Evolutionary conservation across 2,329 filamentous ascomycete species (phyloP).

Genomic region (Coniochaeta sp.): DNA sequence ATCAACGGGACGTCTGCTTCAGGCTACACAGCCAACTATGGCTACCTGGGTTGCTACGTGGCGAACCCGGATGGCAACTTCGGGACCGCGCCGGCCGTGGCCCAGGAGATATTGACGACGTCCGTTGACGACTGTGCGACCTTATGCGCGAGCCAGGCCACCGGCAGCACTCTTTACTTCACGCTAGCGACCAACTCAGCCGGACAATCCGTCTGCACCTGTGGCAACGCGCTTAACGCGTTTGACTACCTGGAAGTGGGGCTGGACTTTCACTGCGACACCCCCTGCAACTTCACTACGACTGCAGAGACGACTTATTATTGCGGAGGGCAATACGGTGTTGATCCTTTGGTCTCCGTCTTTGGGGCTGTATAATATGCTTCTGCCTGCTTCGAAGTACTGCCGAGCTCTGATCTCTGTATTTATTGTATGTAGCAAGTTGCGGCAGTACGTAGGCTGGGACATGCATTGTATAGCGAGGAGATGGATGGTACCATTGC

Average conservation of each 20-base stretch:
- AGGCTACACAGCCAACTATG: conserved; percentile 2
- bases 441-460: neutral
- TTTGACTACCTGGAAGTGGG: neutral
- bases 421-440: neutral
- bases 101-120: conserved; percentile 6
- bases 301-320: neutral
- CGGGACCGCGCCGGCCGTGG: conserved; percentile 4
- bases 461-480: no score
- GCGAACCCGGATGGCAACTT: conserved; percentile 1
- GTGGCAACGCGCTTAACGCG: conserved; percentile 4
- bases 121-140: conserved; percentile 8
- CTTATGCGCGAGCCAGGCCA: conserved; percentile 5
- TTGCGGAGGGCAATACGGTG: neutral
- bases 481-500: no score
- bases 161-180: conserved; percentile 5
- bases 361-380: neutral
- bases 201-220: conserved; percentile 8
- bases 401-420: neutral
- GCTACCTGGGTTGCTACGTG: conserved; percentile 7
- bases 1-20: neutral
- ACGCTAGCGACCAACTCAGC: conserved; percentile 6
- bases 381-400: neutral
- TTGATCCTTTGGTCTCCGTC: neutral
- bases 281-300: neutral
- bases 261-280: conserved; percentile 3